Evolutionary conservation across 78 protist species (phyloP), one percentile per base, ranked within the genome.

Genomic region (Dictyostelium discoideum): DNA sequence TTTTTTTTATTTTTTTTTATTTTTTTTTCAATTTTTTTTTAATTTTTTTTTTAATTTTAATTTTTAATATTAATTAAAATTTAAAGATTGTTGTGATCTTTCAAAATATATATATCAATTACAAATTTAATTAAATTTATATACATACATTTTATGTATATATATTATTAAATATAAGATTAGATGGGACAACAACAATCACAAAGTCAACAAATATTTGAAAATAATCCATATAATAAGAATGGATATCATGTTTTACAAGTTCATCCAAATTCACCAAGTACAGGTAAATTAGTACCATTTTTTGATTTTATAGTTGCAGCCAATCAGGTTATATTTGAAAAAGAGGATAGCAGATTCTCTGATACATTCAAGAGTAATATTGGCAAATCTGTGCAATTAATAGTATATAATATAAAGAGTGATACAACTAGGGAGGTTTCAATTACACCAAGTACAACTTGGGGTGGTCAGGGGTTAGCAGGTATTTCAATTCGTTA

Each of bases 381-480:
- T 65, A 57, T 85, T 39, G 95, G 77, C 3, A 39, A 63, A 46
- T 77, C 85, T 7, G 85, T 97, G 11, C 29, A 72, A 11, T 37
- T 95, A 20, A 63, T 60, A 4, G 96, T 97, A 13, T 97, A 96
- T 78, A 92, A 86, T 77, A 93, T 89, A 9, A 93, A 96, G 63
- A 74, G 86, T 8, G 83, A 57, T 42, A 74, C 84, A 14, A 84
- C 92, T 2, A 84, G 97, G 32, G 83, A 93, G 60, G 73, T 60
- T 6, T 20, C 65, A 3, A 32, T 97, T 29, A 20, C 37, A 8
- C 98, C 98, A 9, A 73, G 65, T 5, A 74, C 77, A 8, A 80
- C n/a, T 26, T 97, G 98, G 98, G 98, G 98, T 14, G 98, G 98
- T n/a, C 72, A 37, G 14, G 98, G 98, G 3, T 92, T 96, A 13